Evolutionary conservation across 2,329 filamentous ascomycete species (phyloP), one percentile per base, ranked within the genome.

Genomic region (Fusarium nisikadoi): DNA sequence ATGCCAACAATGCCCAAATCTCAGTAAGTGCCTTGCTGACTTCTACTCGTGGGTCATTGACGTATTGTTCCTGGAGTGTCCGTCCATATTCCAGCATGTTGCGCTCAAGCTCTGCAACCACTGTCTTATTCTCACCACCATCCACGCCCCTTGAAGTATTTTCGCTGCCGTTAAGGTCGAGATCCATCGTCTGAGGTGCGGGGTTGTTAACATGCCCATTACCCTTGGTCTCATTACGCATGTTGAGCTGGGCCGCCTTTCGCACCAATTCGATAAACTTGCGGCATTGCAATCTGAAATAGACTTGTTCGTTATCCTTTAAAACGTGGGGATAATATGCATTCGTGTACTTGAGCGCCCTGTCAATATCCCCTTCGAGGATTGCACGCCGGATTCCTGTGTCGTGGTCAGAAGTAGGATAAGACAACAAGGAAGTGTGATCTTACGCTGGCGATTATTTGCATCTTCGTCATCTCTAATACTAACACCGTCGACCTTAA

Each of bases 211-310:
- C 83, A 55, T 87, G 84, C 16, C 84, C 80, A 69, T 86, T 79
- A 79, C 75, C 80, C 71, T 85, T 87, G 8, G 80, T 75, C 13
- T 86, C 84, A 39, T 83, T 81, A 12, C 83, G 81, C 39, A 86
- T 83, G 76, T 86, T 87, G 23, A 92, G 81, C 74, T 95, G 92
- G 5, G 91, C 90, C 39, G 91, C 91, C 64, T 88, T 89, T 43
- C 93, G 89, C 76, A 97, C 94, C 92, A 99, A 95, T 81, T 99
- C 96, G 68, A 98, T 92, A 80, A 98, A 98, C 79, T 96, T 97
- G 67, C 94, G 91, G 79, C 95, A 98, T 73, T 92, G 90, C 53
- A 99, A 85, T 64, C 91, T 92, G 82, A 99, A 98, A 79, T 95
- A 91, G 20, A 98, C 94, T 59, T 94, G 90, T 60, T 93, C 90